Percentiles rank a stretch among this genome's conserved stretches.
Conservation (phyloP, 1,139 yeast genomes). For the Yarrowia galli region DNA sequence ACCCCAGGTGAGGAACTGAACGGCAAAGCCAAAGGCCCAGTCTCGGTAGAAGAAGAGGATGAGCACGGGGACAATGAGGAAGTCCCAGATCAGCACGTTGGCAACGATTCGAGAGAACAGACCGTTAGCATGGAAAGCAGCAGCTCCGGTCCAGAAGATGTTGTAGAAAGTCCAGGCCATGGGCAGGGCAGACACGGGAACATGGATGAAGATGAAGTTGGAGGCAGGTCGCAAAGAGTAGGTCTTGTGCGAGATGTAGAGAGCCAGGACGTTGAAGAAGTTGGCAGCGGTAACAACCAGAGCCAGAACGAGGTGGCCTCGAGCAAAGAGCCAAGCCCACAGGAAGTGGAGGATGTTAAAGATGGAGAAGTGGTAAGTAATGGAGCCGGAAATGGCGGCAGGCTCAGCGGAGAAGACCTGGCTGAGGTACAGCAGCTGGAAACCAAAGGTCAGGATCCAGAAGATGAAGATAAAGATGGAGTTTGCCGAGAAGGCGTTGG, state of each 20-base stretch:
- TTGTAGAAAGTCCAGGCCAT: slow-evolving; percentile 75
- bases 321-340: slow-evolving; percentile 69
- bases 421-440: slow-evolving; percentile 37
- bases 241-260: slow-evolving; percentile 68
- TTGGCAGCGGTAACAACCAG: slow-evolving; percentile 65
- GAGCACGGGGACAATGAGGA: slow-evolving; percentile 67
- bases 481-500: slow-evolving; percentile 38
- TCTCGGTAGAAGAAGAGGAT: slow-evolving; percentile 68
- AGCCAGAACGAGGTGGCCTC: slow-evolving; percentile 60
- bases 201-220: slow-evolving; percentile 65
- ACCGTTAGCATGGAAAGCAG: slow-evolving; percentile 60
- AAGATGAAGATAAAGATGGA: slow-evolving; percentile 27
- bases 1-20: slow-evolving; percentile 66
- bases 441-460: slow-evolving; percentile 35
- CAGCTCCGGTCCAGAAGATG: slow-evolving; percentile 84
- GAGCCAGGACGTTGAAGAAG: slow-evolving; percentile 62
- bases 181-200: slow-evolving; percentile 73
- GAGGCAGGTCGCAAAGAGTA: slow-evolving; percentile 60
- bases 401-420: slow-evolving; percentile 32
- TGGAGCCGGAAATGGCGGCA: slow-evolving; percentile 32
- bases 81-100: slow-evolving; percentile 79
- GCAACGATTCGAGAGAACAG: slow-evolving; percentile 72
- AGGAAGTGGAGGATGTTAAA: slow-evolving; percentile 66
- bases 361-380: slow-evolving; percentile 58
- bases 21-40: slow-evolving; percentile 71